These are phyloP conservation scores for Xylaria sp. DNA, from an alignment of 2,329 filamentous ascomycete species.

Conservation along the genomic window DNA sequence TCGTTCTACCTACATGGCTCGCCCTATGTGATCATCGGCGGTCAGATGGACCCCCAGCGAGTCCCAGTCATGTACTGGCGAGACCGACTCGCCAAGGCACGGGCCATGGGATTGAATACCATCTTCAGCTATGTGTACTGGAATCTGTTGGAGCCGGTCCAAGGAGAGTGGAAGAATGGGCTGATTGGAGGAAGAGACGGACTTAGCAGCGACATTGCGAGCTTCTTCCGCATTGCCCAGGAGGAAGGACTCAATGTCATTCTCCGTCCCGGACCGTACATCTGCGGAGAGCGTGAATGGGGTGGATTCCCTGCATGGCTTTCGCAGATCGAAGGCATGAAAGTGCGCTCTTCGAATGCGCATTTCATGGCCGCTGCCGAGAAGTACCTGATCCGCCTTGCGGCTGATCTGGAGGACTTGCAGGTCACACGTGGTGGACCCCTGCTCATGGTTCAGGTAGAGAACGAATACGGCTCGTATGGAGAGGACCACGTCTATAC, in stretches of 20 bases:
- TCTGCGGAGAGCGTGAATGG: conserved; percentile 47
- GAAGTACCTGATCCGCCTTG: conserved; percentile 37
- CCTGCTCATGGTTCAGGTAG: conserved; percentile 46
- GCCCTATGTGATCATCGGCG: conserved; percentile 41
- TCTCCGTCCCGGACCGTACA: conserved; percentile 43
- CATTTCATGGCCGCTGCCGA: conserved; percentile 36
- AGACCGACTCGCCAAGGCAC: conserved; percentile 40
- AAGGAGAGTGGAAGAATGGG: conserved; percentile 34
- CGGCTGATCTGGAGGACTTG: conserved; percentile 32
- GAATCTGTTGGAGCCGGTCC: conserved; percentile 42
- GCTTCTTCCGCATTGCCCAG: conserved; percentile 43
- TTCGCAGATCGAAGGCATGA: conserved; percentile 36
- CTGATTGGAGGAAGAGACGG: background rate
- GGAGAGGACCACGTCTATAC: conserved; percentile 43
- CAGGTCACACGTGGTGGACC: conserved; percentile 41
- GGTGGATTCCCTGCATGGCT: conserved; percentile 46
- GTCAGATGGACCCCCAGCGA: conserved; percentile 47
- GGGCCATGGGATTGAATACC: conserved; percentile 46
- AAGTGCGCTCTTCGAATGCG: conserved; percentile 38
- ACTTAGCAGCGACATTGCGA: conserved; percentile 41
- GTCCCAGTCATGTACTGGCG: conserved; percentile 44
- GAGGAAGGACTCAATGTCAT: conserved; percentile 43
- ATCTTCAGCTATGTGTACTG: conserved; percentile 49
- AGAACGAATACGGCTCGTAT: conserved; percentile 48
- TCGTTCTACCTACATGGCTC: conserved; percentile 39